A percentile compares a stretch with the other conserved stretches of the same genome.
Evolutionary conservation across 2,329 filamentous ascomycete species (phyloP).

Genomic region (Teratosphaeria destructans): DNA sequence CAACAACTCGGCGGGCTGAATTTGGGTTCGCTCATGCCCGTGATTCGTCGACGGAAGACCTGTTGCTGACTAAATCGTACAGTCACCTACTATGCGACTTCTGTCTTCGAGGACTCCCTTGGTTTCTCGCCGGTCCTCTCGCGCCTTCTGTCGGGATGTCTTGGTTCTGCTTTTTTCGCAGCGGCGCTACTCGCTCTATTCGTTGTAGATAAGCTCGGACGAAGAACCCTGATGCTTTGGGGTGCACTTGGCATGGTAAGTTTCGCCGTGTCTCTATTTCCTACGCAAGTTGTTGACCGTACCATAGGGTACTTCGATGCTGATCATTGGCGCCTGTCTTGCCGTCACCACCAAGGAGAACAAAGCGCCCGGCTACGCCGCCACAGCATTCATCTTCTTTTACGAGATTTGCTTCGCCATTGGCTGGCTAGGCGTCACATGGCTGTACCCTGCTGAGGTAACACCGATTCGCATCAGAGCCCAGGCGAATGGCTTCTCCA

Average conservation of each 20-base stretch:
- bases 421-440: slow-evolving; percentile 25
- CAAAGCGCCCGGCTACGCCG: slow-evolving; percentile 21
- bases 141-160: slow-evolving; percentile 39
- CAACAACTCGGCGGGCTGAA: slow-evolving; percentile 12
- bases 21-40: neutral
- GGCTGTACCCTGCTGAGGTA: slow-evolving; percentile 24
- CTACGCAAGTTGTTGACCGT: neutral
- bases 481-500: slow-evolving; percentile 29
- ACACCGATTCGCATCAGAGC: slow-evolving; percentile 25
- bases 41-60: too few species aligned
- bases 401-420: slow-evolving; percentile 29
- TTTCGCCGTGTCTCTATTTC: neutral
- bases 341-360: neutral
- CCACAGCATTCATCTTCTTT: slow-evolving; percentile 27
- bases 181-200: slow-evolving; percentile 39
- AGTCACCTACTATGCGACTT: slow-evolving; percentile 31
- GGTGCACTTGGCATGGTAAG: slow-evolving; percentile 43
- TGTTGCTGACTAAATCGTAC: too few species aligned
- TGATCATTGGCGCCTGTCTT: neutral
- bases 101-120: slow-evolving; percentile 42
- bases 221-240: slow-evolving; percentile 63
- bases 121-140: slow-evolving; percentile 39
- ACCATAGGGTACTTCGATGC: neutral
- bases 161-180: slow-evolving; percentile 43
- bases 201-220: slow-evolving; percentile 39